Conservation (phyloP, 2,329 filamentous ascomycete genomes). For the Talaromyces funiculosus region DNA sequence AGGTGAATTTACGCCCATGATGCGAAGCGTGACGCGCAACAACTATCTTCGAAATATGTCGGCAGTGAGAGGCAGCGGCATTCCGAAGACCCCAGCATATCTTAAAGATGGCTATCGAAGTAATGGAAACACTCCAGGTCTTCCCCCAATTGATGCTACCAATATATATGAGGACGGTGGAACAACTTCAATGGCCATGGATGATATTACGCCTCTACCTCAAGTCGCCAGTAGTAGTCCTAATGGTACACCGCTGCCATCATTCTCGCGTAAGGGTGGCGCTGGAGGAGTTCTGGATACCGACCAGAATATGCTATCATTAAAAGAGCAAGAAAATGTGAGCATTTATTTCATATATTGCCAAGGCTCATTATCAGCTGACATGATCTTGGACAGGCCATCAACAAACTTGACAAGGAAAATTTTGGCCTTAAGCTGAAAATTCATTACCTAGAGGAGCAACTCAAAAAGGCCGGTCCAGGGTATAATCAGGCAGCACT, state of each 20-base stretch:
- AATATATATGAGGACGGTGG: slow-evolving; percentile 58
- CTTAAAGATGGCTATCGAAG: slow-evolving; percentile 58
- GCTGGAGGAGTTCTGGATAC: slow-evolving; percentile 62
- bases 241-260: slow-evolving; percentile 73
- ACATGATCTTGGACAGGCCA: slow-evolving; percentile 46
- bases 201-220: slow-evolving; percentile 67
- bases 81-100: slow-evolving; percentile 63
- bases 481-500: slow-evolving; percentile 84
- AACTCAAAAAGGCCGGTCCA: slow-evolving; percentile 76
- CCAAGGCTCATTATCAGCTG: background rate
- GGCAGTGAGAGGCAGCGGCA: slow-evolving; percentile 52
- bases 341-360: slow-evolving; percentile 18
- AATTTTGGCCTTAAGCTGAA: slow-evolving; percentile 97
- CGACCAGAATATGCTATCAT: slow-evolving; percentile 74
- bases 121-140: slow-evolving; percentile 65
- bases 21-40: slow-evolving; percentile 72
- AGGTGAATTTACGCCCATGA: slow-evolving; percentile 87
- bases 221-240: slow-evolving; percentile 72
- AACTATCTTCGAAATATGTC: slow-evolving; percentile 54
- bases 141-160: slow-evolving; percentile 69
- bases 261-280: slow-evolving; percentile 58
- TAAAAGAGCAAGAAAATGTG: slow-evolving; percentile 91
- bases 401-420: slow-evolving; percentile 95
- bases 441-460: slow-evolving; percentile 93
- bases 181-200: slow-evolving; percentile 50